Conservation (phyloP, 2,329 filamentous ascomycete genomes). For the Thielaviopsis punctulata region DNA sequence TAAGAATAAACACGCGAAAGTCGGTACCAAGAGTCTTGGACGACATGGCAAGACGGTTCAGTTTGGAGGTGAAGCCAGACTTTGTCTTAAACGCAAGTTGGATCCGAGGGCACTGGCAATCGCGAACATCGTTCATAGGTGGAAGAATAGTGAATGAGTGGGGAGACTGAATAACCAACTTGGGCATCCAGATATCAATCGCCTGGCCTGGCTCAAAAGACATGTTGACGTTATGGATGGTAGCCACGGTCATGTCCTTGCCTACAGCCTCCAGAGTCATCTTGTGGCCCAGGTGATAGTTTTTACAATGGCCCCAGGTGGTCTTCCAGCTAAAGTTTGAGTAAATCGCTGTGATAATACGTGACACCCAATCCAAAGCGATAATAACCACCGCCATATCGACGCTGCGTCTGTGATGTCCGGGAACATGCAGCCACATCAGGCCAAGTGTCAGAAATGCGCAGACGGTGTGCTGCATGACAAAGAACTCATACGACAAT, state of each 20-base stretch:
- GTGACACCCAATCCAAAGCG: slow-evolving; percentile 41
- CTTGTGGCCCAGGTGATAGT: slow-evolving; percentile 33
- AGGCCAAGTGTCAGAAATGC: slow-evolving; percentile 46
- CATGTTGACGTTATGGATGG: slow-evolving; percentile 42
- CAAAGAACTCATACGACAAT: slow-evolving; percentile 51
- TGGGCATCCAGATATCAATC: slow-evolving; percentile 42
- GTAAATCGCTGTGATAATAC: slow-evolving; percentile 31
- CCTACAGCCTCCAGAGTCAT: slow-evolving; percentile 32
- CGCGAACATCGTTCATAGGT: slow-evolving; percentile 30
- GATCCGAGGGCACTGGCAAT: slow-evolving; percentile 40
- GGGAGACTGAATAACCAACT: slow-evolving; percentile 34
- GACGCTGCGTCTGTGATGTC: slow-evolving; percentile 40
- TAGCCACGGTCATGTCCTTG: slow-evolving; percentile 38
- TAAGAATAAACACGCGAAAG: slow-evolving; percentile 32
- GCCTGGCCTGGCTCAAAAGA: slow-evolving; percentile 41
- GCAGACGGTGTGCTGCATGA: slow-evolving; percentile 48
- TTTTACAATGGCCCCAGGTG: slow-evolving; percentile 22
- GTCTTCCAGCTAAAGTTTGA: slow-evolving; percentile 30
- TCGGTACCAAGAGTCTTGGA: slow-evolving; percentile 17
- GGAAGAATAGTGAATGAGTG: slow-evolving; percentile 46
- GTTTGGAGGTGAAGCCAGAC: slow-evolving; percentile 36
- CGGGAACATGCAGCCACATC: slow-evolving; percentile 46
- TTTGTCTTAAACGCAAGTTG: slow-evolving; percentile 42
- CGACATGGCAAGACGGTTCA: slow-evolving; percentile 30
- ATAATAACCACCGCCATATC: slow-evolving; percentile 49